A percentile compares a stretch with the other conserved stretches of the same genome.
Conservation (phyloP, 345 rosid species). For the Populus ilicifolia region DNA sequence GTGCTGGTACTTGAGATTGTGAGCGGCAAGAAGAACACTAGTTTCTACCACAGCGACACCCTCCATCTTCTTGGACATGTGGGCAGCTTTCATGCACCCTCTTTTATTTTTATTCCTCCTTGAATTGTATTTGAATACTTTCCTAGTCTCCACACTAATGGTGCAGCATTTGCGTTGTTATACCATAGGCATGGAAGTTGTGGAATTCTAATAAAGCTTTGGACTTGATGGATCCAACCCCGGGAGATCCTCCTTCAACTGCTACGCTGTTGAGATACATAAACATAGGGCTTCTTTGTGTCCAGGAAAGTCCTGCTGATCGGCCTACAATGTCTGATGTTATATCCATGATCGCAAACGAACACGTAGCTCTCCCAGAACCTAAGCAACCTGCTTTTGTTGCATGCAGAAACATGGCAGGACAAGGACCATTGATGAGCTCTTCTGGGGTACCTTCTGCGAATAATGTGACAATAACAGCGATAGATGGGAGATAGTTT, state of each 20-base stretch:
- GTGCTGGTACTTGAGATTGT: neutral
- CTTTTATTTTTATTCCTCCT: neutral
- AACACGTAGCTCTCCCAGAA: neutral
- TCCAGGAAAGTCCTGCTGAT: constrained; percentile 5
- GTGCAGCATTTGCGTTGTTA: neutral
- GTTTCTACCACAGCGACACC: neutral
- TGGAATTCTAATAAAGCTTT: no score
- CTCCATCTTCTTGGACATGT: neutral
- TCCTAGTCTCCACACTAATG: neutral
- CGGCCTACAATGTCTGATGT: constrained; percentile 14
- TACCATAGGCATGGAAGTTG: neutral
- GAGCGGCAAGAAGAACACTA: neutral
- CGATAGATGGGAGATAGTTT: neutral
- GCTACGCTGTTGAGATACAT: neutral
- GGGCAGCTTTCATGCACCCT: neutral
- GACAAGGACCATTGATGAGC: neutral
- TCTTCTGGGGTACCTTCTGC: neutral
- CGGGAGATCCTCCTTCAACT: neutral
- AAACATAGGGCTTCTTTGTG: neutral
- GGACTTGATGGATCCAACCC: neutral
- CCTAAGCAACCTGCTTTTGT: constrained; percentile 9
- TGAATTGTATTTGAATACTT: neutral
- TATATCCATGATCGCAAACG: neutral
- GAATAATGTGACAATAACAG: neutral
- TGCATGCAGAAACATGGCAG: neutral